phyloP scores from a whole-genome alignment of 495 filamentous ascomycete genomes.

The Xylaria castorea region DNA sequence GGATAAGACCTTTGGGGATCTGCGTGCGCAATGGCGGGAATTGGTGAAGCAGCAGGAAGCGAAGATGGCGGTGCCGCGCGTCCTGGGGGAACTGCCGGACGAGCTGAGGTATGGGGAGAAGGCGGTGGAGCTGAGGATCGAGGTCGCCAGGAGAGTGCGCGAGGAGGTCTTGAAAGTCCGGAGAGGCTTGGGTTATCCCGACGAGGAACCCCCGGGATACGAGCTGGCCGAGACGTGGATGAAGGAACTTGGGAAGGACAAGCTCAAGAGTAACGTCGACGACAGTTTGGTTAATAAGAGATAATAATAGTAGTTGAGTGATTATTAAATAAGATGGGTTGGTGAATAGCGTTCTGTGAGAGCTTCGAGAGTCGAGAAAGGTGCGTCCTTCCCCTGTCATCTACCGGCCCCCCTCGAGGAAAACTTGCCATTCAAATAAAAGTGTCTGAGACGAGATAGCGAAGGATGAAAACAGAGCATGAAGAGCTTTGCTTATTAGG shows the following conservation, averaged over 20 bases:
- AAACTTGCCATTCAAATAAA: neutral
- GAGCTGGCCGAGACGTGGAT: constrained; percentile 59
- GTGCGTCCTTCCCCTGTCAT: neutral
- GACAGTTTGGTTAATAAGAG: constrained; percentile 53
- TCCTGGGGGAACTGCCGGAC: constrained; percentile 68
- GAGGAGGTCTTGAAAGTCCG: constrained; percentile 81
- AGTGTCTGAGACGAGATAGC: neutral
- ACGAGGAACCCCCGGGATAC: constrained; percentile 67
- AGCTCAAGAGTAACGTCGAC: constrained; percentile 55
- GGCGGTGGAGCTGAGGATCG: constrained; percentile 78
- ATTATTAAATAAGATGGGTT: neutral
- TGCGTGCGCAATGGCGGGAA: constrained; percentile 70
- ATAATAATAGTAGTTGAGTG: constrained; percentile 20
- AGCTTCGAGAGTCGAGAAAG: neutral
- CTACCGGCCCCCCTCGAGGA: neutral
- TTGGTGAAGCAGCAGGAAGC: constrained; percentile 52
- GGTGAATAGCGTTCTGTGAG: neutral
- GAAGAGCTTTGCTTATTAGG: constrained; percentile 1
- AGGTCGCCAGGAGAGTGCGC: constrained; percentile 79
- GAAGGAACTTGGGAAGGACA: constrained; percentile 42
- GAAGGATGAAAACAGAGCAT: neutral
- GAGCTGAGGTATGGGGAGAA: constrained; percentile 74
- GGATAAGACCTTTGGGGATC: constrained; percentile 68
- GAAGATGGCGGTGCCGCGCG: constrained; percentile 21
- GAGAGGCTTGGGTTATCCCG: constrained; percentile 69